phyloP scores from a whole-genome alignment of 768 basidiomycete species.

The Filobasidium floriforme region DNA sequence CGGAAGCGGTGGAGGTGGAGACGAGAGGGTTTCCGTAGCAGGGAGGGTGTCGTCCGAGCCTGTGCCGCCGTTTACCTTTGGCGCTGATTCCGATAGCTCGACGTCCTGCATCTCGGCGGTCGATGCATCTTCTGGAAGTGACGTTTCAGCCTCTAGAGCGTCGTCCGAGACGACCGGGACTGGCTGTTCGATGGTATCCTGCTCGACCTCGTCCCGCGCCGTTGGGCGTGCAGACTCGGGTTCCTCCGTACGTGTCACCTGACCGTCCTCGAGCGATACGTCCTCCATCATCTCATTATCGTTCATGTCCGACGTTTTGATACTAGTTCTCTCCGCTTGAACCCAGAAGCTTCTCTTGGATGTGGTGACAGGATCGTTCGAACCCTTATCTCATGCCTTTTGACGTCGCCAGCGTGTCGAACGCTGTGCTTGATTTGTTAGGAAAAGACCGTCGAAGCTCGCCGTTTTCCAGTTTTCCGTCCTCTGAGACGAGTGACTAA shows the following conservation, averaged over 20 bases:
- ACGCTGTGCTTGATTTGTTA: too few species aligned
- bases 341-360: too few species aligned
- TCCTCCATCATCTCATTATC: slow-evolving; percentile 1
- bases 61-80: too few species aligned
- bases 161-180: not conserved
- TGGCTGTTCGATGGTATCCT: not conserved
- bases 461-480: too few species aligned
- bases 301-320: not conserved
- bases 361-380: not conserved
- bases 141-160: too few species aligned
- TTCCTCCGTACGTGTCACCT: not conserved
- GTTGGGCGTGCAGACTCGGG: not conserved
- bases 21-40: not conserved
- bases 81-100: not conserved
- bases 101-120: too few species aligned
- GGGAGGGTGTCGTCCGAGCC: too few species aligned
- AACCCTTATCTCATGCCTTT: not conserved
- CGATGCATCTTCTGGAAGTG: too few species aligned
- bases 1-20: not conserved
- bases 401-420: too few species aligned
- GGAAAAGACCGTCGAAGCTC: too few species aligned
- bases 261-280: not conserved
- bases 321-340: not conserved
- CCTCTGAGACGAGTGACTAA: too few species aligned
- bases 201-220: not conserved